Evolutionary conservation across 371 early-diverging fungal genomes (phyloP).

Genomic region (Haplosporangium sp.): DNA sequence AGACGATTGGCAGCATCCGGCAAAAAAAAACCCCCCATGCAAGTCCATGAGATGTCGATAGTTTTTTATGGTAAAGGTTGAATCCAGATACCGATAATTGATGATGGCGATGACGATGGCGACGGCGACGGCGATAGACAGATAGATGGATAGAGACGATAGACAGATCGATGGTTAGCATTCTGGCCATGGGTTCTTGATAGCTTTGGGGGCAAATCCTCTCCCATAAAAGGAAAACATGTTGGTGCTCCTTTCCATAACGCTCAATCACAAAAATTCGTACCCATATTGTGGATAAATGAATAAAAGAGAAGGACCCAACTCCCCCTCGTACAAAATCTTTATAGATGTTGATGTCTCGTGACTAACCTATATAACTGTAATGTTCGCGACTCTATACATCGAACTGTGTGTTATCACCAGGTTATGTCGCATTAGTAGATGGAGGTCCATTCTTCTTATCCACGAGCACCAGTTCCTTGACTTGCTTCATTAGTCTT

Average conservation of each 20-base stretch:
- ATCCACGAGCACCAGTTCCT: slow-evolving; percentile 34
- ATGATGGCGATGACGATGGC: background rate
- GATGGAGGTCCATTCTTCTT: slow-evolving; percentile 25
- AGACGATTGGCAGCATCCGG: too few relatives aligned
- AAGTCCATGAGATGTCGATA: background rate
- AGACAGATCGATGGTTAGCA: slow-evolving; percentile 40
- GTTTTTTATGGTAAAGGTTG: background rate
- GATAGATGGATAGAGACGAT: slow-evolving; percentile 32
- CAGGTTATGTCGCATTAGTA: background rate
- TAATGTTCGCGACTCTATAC: slow-evolving; percentile 2
- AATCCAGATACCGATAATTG: slow-evolving; percentile 3
- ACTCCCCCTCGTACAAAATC: background rate
- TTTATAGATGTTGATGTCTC: too few relatives aligned
- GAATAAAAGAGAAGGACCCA: slow-evolving; percentile 29
- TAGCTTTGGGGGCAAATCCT: background rate
- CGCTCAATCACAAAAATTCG: slow-evolving; percentile 5
- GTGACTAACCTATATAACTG: background rate
- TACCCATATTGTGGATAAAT: slow-evolving; percentile 46
- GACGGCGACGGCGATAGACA: slow-evolving; percentile 1
- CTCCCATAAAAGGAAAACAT: too few relatives aligned
- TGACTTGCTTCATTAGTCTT: slow-evolving; percentile 44
- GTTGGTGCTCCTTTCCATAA: background rate
- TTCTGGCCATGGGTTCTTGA: slow-evolving; percentile 5
- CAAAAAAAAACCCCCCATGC: too few relatives aligned
- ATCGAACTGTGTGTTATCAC: too few relatives aligned